phyloP scores from a whole-genome alignment of 1,284 basidiomycete genomes.

The Chiua sp. region DNA sequence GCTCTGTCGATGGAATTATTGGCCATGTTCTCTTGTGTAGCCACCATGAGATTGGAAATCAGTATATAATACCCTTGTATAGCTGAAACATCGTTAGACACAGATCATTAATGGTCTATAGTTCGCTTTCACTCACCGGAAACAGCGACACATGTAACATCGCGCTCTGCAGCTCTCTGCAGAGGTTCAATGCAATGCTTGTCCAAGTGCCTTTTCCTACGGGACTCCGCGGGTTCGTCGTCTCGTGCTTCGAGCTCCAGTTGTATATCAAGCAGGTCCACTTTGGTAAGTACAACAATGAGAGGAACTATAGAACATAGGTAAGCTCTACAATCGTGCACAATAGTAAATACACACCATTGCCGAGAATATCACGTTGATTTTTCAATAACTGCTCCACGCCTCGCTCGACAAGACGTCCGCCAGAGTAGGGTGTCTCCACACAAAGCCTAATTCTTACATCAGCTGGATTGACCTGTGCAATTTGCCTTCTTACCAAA shows the following conservation, averaged over 20 bases:
- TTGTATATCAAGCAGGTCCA: neutral
- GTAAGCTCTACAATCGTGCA: neutral
- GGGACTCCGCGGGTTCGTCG: neutral
- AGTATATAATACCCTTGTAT: neutral
- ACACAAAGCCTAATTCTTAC: conserved; percentile 5
- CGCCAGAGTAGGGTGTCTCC: neutral
- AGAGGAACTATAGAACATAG: neutral
- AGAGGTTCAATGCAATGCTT: neutral
- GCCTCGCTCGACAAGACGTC: conserved; percentile 2
- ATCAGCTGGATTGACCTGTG: neutral
- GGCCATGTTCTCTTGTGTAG: conserved; percentile 10
- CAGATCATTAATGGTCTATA: neutral
- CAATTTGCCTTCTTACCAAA: conserved; percentile 3
- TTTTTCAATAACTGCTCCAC: neutral
- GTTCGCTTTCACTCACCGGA: neutral
- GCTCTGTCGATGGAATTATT: conserved; percentile 5
- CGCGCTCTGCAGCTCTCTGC: neutral
- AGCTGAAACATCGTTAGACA: neutral
- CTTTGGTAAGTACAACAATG: conserved; percentile 10
- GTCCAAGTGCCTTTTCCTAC: neutral
- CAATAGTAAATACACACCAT: neutral
- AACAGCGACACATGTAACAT: neutral
- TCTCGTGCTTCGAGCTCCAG: neutral
- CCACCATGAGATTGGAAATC: neutral
- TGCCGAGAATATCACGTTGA: neutral